Conservation (phyloP, 2,329 filamentous ascomycete genomes). For the Cercospora sp. region DNA sequence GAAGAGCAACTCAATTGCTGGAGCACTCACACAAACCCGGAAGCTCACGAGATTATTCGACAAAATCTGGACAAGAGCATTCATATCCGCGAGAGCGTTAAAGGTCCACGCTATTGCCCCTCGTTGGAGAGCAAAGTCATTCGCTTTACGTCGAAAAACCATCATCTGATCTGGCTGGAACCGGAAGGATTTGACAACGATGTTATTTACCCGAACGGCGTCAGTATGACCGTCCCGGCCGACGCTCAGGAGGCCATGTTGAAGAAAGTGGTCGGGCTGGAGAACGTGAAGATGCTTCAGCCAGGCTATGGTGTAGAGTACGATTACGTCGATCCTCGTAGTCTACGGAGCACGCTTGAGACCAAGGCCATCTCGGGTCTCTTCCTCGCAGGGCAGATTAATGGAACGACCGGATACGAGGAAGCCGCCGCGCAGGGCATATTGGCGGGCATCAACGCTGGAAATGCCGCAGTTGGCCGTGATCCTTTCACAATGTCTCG, state of each 20-base stretch:
- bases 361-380: constrained; percentile 88
- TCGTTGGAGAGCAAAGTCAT: constrained; percentile 94
- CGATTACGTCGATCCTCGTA: constrained; percentile 94
- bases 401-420: constrained; percentile 97
- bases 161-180: constrained; percentile 94
- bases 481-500: constrained; percentile 69
- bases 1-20: constrained; percentile 82
- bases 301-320: constrained; percentile 97
- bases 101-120: constrained; percentile 91
- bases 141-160: constrained; percentile 75
- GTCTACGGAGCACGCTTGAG: constrained; percentile 83
- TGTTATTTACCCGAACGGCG: constrained; percentile 91
- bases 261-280: constrained; percentile 83
- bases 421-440: constrained; percentile 94
- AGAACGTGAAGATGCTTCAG: constrained; percentile 88
- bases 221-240: constrained; percentile 93
- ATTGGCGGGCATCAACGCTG: constrained; percentile 90
- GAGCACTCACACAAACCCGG: constrained; percentile 81
- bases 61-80: constrained; percentile 93
- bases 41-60: constrained; percentile 79
- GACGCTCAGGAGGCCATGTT: constrained; percentile 83
- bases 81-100: constrained; percentile 93
- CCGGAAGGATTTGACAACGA: constrained; percentile 91
- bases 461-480: constrained; percentile 70
- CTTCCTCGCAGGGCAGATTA: constrained; percentile 94